Evolutionary conservation across 495 filamentous ascomycete species (phyloP).

Genomic region (Viridothelium virens): DNA sequence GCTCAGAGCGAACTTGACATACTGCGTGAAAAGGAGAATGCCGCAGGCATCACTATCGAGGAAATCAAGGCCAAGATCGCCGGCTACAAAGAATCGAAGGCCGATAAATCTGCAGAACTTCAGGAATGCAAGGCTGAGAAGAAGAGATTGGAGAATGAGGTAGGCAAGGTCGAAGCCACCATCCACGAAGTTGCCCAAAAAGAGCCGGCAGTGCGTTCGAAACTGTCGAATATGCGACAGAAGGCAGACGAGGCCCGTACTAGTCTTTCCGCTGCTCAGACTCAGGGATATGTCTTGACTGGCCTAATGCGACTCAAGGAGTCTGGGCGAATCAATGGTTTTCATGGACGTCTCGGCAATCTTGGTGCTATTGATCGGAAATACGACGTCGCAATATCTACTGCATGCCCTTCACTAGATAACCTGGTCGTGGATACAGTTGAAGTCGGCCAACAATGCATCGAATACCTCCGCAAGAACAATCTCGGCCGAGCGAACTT

Average conservation of each 20-base stretch:
- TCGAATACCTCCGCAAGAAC: conserved; percentile 94
- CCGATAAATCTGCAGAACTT: conserved; percentile 64
- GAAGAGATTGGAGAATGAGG: conserved; percentile 63
- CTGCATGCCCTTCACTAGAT: conserved; percentile 81
- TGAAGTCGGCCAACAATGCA: conserved; percentile 91
- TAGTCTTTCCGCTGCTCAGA: conserved; percentile 80
- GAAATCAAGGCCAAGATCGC: conserved; percentile 76
- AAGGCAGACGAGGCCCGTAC: conserved; percentile 92
- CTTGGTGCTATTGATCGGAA: conserved; percentile 90
- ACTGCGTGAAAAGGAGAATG: conserved; percentile 75
- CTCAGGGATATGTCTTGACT: conserved; percentile 82
- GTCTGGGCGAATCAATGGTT: conserved; percentile 91
- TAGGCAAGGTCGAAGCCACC: conserved; percentile 58
- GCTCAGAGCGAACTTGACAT: conserved; percentile 92
- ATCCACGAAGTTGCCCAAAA: conserved; percentile 60
- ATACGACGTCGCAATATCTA: conserved; percentile 95
- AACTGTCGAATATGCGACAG: conserved; percentile 79
- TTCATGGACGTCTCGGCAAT: conserved; percentile 91
- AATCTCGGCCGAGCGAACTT: conserved; percentile 96
- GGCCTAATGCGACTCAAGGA: conserved; percentile 92
- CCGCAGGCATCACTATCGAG: conserved; percentile 71
- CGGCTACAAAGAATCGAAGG: conserved; percentile 59
- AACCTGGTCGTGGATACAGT: conserved; percentile 95
- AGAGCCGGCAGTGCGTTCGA: conserved; percentile 71
- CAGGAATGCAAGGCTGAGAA: conserved; percentile 68